Conservation (phyloP, 495 filamentous ascomycete species). For the Chlorociboria aeruginascens region DNA sequence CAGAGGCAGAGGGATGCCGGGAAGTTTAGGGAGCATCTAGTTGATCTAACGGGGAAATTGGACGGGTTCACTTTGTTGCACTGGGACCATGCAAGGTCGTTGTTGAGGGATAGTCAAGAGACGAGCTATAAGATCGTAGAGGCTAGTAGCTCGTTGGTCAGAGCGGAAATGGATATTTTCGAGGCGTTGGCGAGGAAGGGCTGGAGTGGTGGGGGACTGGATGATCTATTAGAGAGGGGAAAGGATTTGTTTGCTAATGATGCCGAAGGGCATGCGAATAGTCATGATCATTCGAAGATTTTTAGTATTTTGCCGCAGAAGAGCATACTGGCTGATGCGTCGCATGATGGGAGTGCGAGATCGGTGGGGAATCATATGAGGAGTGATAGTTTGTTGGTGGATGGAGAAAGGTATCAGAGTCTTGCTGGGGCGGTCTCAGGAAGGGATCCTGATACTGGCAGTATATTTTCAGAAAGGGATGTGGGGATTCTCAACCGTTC, state of each 20-base stretch:
- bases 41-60: conserved; percentile 44
- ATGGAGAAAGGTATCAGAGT: conserved; percentile 35
- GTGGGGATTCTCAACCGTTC: conserved; percentile 30
- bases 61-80: conserved; percentile 48
- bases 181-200: conserved; percentile 51
- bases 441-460: conserved; percentile 27
- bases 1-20: conserved; percentile 41
- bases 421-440: conserved; percentile 25
- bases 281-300: conserved; percentile 32
- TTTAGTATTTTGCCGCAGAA: conserved; percentile 44
- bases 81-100: conserved; percentile 39
- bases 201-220: conserved; percentile 50
- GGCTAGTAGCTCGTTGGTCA: conserved; percentile 45
- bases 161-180: conserved; percentile 55
- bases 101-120: conserved; percentile 46
- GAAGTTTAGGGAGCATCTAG: conserved; percentile 40
- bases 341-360: background rate
- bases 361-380: conserved; percentile 19
- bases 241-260: conserved; percentile 46
- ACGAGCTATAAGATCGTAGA: conserved; percentile 44
- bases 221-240: conserved; percentile 48
- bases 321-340: conserved; percentile 30
- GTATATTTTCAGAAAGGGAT: conserved; percentile 31
- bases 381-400: conserved; percentile 34
- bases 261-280: conserved; percentile 22